Conservation (phyloP, 2,329 filamentous ascomycete genomes). For the Aspergillus pseudonomiae region DNA sequence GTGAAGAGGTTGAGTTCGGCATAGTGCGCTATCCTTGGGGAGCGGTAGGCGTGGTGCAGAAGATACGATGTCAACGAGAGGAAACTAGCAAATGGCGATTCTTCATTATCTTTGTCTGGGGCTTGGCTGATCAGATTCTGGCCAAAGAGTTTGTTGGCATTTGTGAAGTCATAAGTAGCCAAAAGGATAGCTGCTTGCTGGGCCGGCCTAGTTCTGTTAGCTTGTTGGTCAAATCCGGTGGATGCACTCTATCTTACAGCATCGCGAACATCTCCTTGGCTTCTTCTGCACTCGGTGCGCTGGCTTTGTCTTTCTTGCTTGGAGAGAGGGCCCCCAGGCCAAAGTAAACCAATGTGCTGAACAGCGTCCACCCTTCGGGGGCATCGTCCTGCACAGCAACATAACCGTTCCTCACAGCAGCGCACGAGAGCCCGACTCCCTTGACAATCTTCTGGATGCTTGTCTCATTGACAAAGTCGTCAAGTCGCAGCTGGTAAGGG, state of each 20-base stretch:
- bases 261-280: slow-evolving; percentile 78
- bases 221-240: slow-evolving; percentile 17
- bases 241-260: slow-evolving; percentile 55
- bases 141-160: slow-evolving; percentile 94
- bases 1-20: slow-evolving; percentile 83
- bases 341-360: slow-evolving; percentile 78
- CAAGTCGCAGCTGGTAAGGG: slow-evolving; percentile 86
- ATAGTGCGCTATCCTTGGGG: slow-evolving; percentile 75
- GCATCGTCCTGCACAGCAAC: slow-evolving; percentile 86
- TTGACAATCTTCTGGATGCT: slow-evolving; percentile 81
- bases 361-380: slow-evolving; percentile 85
- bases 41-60: slow-evolving; percentile 88
- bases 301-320: slow-evolving; percentile 62
- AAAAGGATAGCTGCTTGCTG: slow-evolving; percentile 78
- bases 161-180: slow-evolving; percentile 87
- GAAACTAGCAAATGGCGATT: slow-evolving; percentile 78
- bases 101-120: slow-evolving; percentile 63
- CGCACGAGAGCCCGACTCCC: slow-evolving; percentile 74
- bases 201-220: slow-evolving; percentile 64
- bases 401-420: slow-evolving; percentile 71
- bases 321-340: slow-evolving; percentile 77
- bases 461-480: slow-evolving; percentile 91
- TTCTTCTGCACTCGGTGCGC: slow-evolving; percentile 73
- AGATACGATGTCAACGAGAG: slow-evolving; percentile 91
- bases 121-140: slow-evolving; percentile 73